Evolutionary conservation across 208 protist species (phyloP), one percentile per base, ranked within the genome.

Genomic region (Kentomonas sorsogonicus): DNA sequence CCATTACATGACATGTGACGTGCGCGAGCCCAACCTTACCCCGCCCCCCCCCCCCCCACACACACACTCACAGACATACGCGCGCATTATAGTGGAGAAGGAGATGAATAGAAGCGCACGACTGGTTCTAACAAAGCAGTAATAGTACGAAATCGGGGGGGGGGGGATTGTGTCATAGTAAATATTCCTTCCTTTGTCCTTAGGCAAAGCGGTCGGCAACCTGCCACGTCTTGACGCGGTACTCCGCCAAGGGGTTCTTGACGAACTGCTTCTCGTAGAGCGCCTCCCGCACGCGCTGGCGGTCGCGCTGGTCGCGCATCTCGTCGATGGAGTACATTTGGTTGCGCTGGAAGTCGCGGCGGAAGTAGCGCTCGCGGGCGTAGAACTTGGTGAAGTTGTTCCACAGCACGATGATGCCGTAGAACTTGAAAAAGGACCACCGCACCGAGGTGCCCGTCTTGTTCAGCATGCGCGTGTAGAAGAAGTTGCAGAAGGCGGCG

Each of bases 191-290:
- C n/a, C n/a, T n/a, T n/a, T n/a, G n/a, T n/a, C n/a, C n/a, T 68
- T 79, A 93, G 10, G 82, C 80, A 63, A 89, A 90, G 53, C 86
- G 79, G 53, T 94, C 80, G 15, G 83, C 79, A 34, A 89, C 83
- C 69, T 94, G 86, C 86, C 86, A 94, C 22, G 78, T 72, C 79
- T 94, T 94, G 31, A 94, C 73, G 44, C 86, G 79, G 61, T 84
- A 94, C 69, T 94, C 77, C 3, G 86, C 83, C 3, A 94, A 64
- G 0, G 86, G 83, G 61, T 94, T 87, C 15, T 72, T 86, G 26
- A 94, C 83, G 60, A 94, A 94, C 58, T 89, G 73, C 54, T 86
- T 86, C 53, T 82, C 86, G 54, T 94, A 94, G 39, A 94, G 58
- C 25, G 81, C 80, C 74, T 91, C 86, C 5, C 86, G 79, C 38